Percentiles rank a stretch among this genome's conserved stretches.
Conservation (phyloP, 192 early-diverging fungal species). For the Chytriomyces hyalinus region DNA sequence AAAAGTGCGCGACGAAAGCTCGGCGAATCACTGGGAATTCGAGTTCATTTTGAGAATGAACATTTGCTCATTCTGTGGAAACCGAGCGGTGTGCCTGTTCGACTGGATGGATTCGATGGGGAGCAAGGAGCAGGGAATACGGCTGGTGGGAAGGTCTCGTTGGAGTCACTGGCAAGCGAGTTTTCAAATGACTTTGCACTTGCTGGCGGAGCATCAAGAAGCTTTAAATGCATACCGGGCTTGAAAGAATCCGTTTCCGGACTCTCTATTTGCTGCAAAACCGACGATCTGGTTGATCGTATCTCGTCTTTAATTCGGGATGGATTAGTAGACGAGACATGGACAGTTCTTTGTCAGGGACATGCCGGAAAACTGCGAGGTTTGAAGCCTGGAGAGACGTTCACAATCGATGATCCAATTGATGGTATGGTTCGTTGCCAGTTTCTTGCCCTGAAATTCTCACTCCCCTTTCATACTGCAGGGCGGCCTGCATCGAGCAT, state of each 20-base stretch:
- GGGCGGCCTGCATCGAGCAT: neutral
- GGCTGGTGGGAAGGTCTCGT: no score
- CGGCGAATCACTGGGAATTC: neutral
- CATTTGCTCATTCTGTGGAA: neutral
- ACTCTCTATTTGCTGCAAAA: neutral
- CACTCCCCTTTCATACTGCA: neutral
- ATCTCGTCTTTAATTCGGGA: neutral
- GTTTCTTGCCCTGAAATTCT: neutral
- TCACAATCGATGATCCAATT: slow-evolving; percentile 18
- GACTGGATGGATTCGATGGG: no score
- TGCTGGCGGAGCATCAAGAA: no score
- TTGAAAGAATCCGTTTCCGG: no score
- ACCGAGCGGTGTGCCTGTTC: neutral
- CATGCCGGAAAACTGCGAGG: slow-evolving; percentile 1
- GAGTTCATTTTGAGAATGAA: neutral
- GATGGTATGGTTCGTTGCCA: neutral
- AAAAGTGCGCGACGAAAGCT: neutral
- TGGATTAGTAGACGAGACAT: slow-evolving; percentile 11
- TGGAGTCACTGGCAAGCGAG: no score
- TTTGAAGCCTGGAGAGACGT: neutral
- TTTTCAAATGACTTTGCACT: no score
- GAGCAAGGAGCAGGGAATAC: no score
- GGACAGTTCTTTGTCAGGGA: slow-evolving; percentile 24
- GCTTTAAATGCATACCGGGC: no score
- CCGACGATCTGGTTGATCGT: neutral